Conservation (phyloP, 495 filamentous ascomycete species). For the Articulospora tetracladia region DNA sequence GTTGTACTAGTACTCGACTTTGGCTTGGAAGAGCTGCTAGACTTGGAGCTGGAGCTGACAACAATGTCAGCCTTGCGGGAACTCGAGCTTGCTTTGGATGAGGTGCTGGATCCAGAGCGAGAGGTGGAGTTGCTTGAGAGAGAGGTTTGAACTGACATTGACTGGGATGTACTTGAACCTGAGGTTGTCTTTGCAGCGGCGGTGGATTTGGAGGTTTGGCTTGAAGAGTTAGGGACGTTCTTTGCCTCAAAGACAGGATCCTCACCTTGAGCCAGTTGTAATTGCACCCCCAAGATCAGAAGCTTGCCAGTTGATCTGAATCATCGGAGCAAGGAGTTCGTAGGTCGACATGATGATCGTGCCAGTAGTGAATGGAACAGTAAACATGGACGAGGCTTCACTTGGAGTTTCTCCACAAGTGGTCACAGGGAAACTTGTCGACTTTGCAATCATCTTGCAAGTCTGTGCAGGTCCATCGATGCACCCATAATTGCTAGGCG, state of each 20-base stretch:
- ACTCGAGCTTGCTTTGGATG: no score
- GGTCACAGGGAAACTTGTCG: background rate
- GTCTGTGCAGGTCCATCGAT: slow-evolving; percentile 1
- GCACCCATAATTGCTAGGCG: no score
- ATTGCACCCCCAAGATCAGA: background rate
- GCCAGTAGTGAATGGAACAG: background rate
- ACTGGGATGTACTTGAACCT: background rate
- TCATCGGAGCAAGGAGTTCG: background rate
- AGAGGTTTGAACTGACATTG: no score
- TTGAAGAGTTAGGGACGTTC: no score
- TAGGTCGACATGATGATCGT: background rate
- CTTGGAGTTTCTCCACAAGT: background rate
- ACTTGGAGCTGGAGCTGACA: no score
- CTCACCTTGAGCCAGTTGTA: no score
- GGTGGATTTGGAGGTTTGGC: background rate
- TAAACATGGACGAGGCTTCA: background rate
- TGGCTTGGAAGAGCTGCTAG: no score
- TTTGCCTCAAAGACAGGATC: no score
- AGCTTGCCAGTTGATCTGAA: slow-evolving; percentile 8
- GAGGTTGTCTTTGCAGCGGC: background rate
- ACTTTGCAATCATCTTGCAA: background rate
- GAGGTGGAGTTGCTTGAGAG: no score
- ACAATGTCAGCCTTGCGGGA: no score
- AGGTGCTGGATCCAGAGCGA: no score
- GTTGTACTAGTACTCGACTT: no score